Evolutionary conservation across 2,329 filamentous ascomycete species (phyloP).

Genomic region (Penicillium psychrosexuale): DNA sequence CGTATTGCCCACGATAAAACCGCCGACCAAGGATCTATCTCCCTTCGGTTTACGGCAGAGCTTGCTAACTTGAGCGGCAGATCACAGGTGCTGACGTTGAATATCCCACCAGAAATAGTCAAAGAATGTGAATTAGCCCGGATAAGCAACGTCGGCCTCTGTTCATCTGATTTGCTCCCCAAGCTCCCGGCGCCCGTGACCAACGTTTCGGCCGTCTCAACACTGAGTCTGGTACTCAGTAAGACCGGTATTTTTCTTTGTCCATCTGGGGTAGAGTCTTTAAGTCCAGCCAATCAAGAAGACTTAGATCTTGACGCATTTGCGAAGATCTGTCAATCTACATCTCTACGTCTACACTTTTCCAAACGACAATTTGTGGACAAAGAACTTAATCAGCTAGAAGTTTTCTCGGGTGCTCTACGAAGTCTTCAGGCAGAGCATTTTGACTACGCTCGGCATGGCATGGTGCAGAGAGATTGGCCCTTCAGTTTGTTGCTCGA

Average conservation of each 20-base stretch:
- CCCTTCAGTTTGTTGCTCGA: constrained; percentile 13
- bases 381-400: constrained; percentile 12
- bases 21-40: constrained; percentile 20
- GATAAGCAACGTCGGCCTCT: constrained; percentile 5
- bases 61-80: constrained; percentile 17
- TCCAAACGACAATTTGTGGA: constrained; percentile 17
- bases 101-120: constrained; percentile 14
- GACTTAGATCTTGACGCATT: constrained; percentile 13
- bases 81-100: constrained; percentile 18
- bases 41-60: constrained; percentile 15
- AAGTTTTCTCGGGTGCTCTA: constrained; percentile 13
- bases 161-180: background rate
- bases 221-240: constrained; percentile 15
- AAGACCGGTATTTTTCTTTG: constrained; percentile 15
- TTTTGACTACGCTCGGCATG: constrained; percentile 16
- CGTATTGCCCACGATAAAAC: constrained; percentile 17
- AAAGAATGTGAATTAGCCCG: constrained; percentile 11
- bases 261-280: constrained; percentile 11
- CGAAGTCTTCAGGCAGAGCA: constrained; percentile 11
- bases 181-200: constrained; percentile 11
- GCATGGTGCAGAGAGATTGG: constrained; percentile 15
- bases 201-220: constrained; percentile 18
- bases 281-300: constrained; percentile 10
- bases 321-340: constrained; percentile 19
- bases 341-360: constrained; percentile 18